phyloP scores from a whole-genome alignment of 306 rosid species.

The Ceratonia siliqua region DNA sequence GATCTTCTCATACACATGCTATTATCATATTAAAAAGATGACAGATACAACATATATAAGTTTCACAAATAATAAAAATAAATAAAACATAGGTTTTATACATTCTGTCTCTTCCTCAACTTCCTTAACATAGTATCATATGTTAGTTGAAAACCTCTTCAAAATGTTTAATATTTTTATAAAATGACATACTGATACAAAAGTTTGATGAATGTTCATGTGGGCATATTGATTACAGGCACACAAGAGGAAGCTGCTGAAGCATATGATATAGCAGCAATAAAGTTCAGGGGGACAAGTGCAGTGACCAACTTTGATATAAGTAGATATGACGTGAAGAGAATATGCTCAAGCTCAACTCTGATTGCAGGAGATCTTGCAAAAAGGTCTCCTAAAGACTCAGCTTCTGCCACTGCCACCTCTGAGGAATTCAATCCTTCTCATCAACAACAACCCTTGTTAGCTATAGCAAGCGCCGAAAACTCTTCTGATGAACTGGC shows the following conservation, averaged over 20 bases:
- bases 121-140: no score
- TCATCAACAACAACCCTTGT: conserved; percentile 61
- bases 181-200: no score
- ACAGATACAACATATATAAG: no score
- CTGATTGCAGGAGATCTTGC: conserved; percentile 86
- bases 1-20: no score
- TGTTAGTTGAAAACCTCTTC: no score
- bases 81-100: no score
- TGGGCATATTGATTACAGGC: conserved; percentile 45
- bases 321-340: conserved; percentile 91
- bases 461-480: conserved; percentile 50
- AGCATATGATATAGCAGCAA: conserved; percentile 99
- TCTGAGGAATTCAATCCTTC: conserved; percentile 50
- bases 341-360: conserved; percentile 96
- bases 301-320: conserved; percentile 97
- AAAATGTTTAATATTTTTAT: no score
- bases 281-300: conserved; percentile 92
- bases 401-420: not conserved
- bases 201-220: no score
- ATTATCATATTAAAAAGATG: no score
- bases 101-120: no score
- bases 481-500: conserved; percentile 60
- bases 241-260: conserved; percentile 99
- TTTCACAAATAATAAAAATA: no score
- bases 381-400: conserved; percentile 65